These are phyloP conservation scores for Entoloma clypeatum DNA, from an alignment of 1,284 basidiomycete species.

Conservation along the genomic window DNA sequence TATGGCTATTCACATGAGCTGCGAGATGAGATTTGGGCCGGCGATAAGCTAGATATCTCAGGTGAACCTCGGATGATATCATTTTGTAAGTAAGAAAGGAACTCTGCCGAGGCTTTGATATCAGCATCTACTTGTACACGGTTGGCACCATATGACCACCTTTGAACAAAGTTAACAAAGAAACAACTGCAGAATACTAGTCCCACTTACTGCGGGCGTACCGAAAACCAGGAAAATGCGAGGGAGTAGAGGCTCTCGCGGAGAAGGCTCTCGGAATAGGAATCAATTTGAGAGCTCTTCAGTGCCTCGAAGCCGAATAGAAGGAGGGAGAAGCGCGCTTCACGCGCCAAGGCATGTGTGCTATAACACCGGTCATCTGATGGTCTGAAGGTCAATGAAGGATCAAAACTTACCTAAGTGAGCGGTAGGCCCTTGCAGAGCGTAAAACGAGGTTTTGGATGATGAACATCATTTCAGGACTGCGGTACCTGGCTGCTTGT, in stretches of 20 bases:
- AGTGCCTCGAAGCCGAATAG: constrained; percentile 93
- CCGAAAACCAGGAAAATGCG: constrained; percentile 92
- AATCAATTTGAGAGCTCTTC: constrained; percentile 85
- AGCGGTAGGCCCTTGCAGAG: constrained; percentile 62
- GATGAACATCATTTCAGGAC: constrained; percentile 81
- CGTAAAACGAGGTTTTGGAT: constrained; percentile 83
- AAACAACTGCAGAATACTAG: not conserved
- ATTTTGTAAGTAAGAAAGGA: constrained; percentile 70
- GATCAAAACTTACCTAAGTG: constrained; percentile 65
- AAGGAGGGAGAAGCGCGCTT: constrained; percentile 85
- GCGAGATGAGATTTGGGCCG: constrained; percentile 44
- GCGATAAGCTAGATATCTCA: constrained; percentile 68
- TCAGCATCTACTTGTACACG: constrained; percentile 88
- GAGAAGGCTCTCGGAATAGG: constrained; percentile 75
- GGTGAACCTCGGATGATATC: constrained; percentile 68
- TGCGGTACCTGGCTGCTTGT: constrained; percentile 89
- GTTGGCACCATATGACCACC: constrained; percentile 94
- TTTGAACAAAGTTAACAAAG: constrained; percentile 27
- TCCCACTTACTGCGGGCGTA: constrained; percentile 75
- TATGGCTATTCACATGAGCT: constrained; percentile 39
- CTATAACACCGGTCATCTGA: constrained; percentile 36
- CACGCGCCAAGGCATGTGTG: constrained; percentile 88
- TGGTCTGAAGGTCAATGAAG: not conserved
- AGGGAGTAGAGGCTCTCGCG: constrained; percentile 76
- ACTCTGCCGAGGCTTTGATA: constrained; percentile 83